phyloP scores from a whole-genome alignment of 2,329 filamentous ascomycete species.

The Pseudogymnoascus sp. region DNA sequence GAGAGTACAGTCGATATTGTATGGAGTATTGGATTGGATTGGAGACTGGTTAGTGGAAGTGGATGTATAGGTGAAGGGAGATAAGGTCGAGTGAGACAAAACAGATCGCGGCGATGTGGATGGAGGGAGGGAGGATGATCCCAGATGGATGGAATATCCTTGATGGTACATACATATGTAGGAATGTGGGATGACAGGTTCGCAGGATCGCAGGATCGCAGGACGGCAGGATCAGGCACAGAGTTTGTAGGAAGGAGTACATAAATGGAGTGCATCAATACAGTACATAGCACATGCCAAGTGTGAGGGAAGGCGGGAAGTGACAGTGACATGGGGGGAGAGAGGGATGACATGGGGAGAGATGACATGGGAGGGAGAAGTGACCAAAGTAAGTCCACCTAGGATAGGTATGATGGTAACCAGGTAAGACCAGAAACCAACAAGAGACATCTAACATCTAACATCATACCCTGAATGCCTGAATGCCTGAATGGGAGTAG shows the following conservation, averaged over 20 bases:
- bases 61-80: background rate
- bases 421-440: background rate
- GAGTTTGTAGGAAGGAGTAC: background rate
- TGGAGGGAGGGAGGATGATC: background rate
- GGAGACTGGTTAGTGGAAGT: background rate
- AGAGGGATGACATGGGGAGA: too few species aligned
- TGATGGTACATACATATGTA: background rate
- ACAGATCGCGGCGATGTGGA: background rate
- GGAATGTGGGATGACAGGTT: background rate
- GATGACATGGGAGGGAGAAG: too few species aligned
- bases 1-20: background rate
- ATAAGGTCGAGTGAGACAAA: background rate
- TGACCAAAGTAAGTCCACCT: too few species aligned
- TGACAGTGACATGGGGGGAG: background rate
- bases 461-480: too few species aligned
- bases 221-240: too few species aligned
- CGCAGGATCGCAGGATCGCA: too few species aligned
- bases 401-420: too few species aligned
- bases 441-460: background rate
- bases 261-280: too few species aligned
- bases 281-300: background rate
- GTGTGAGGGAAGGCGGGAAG: background rate
- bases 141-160: too few species aligned
- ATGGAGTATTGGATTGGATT: background rate
- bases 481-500: too few species aligned